phyloP scores from a whole-genome alignment of 2,329 filamentous ascomycete genomes.

The Rutstroemia sydowiana region DNA sequence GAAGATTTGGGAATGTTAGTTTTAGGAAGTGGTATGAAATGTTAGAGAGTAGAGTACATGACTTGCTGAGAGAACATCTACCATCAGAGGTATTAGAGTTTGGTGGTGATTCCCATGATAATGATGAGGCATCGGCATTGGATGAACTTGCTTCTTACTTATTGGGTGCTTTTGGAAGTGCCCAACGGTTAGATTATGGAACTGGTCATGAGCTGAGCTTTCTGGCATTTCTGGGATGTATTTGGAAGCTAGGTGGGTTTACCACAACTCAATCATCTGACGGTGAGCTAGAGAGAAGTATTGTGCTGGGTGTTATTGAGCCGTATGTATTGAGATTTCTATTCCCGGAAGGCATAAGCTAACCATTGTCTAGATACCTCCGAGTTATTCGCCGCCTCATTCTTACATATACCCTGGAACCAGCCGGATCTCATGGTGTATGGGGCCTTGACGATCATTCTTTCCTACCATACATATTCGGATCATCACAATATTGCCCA shows the following conservation, averaged over 20 bases:
- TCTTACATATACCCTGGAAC: constrained; percentile 84
- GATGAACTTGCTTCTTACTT: constrained; percentile 74
- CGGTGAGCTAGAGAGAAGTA: constrained; percentile 62
- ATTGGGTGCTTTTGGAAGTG: constrained; percentile 77
- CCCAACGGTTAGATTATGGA: constrained; percentile 87
- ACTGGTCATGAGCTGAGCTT: constrained; percentile 96
- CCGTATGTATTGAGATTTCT: constrained; percentile 49
- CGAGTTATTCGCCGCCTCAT: constrained; percentile 75
- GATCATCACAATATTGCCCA: constrained; percentile 80
- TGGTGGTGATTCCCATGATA: constrained; percentile 13
- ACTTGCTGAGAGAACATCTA: constrained; percentile 51
- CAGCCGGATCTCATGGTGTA: constrained; percentile 91
- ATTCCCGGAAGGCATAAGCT: constrained; percentile 2
- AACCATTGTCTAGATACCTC: constrained; percentile 54
- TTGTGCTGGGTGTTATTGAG: constrained; percentile 77
- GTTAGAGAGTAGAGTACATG: constrained; percentile 51
- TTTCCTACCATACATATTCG: constrained; percentile 90
- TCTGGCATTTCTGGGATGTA: constrained; percentile 76
- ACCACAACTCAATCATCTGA: constrained; percentile 39
- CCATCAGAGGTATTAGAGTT: constrained; percentile 36
- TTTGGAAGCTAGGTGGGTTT: constrained; percentile 89
- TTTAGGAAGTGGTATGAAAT: constrained; percentile 78
- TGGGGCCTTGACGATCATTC: constrained; percentile 98
- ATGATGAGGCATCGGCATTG: constrained; percentile 37
- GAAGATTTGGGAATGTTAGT: constrained; percentile 86